phyloP scores from a whole-genome alignment of 2,329 filamentous ascomycete species.

The Penicillium brevicompactum region DNA sequence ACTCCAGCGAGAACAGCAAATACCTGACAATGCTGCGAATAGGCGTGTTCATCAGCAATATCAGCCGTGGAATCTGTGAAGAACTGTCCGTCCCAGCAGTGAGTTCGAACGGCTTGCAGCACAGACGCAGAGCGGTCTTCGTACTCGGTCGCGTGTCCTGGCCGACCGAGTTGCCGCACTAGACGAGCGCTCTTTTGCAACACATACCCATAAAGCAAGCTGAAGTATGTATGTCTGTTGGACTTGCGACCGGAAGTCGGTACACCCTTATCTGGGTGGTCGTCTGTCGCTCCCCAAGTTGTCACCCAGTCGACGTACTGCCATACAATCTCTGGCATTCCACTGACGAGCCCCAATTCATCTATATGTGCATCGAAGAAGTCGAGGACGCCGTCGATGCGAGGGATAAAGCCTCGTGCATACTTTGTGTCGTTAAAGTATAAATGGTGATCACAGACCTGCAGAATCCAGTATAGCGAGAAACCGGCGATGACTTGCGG shows the following conservation, averaged over 20 bases:
- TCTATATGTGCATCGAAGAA: slow-evolving; percentile 27
- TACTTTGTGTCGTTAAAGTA: slow-evolving; percentile 33
- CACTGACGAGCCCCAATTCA: slow-evolving; percentile 22
- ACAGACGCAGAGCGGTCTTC: slow-evolving; percentile 21
- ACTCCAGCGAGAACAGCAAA: slow-evolving; percentile 34
- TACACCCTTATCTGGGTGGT: slow-evolving; percentile 42
- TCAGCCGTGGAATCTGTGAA: slow-evolving; percentile 38
- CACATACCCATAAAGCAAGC: slow-evolving; percentile 42
- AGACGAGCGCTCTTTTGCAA: slow-evolving; percentile 38
- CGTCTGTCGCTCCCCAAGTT: slow-evolving; percentile 32
- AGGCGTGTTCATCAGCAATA: slow-evolving; percentile 20
- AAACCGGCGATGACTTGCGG: slow-evolving; percentile 34
- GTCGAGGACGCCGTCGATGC: slow-evolving; percentile 28
- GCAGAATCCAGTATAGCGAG: slow-evolving; percentile 37
- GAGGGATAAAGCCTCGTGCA: slow-evolving; percentile 24
- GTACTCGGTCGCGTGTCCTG: slow-evolving; percentile 34
- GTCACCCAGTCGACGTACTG: slow-evolving; percentile 40
- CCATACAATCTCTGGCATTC: slow-evolving; percentile 30
- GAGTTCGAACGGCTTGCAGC: slow-evolving; percentile 21
- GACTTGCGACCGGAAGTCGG: slow-evolving; percentile 40
- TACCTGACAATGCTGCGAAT: slow-evolving; percentile 36
- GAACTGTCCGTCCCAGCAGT: slow-evolving; percentile 35
- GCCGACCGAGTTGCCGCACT: slow-evolving; percentile 34
- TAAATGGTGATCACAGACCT: slow-evolving; percentile 33
- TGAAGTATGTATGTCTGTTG: slow-evolving; percentile 46